Conservation (phyloP, 495 filamentous ascomycete genomes). For the Xylaria scruposa region DNA sequence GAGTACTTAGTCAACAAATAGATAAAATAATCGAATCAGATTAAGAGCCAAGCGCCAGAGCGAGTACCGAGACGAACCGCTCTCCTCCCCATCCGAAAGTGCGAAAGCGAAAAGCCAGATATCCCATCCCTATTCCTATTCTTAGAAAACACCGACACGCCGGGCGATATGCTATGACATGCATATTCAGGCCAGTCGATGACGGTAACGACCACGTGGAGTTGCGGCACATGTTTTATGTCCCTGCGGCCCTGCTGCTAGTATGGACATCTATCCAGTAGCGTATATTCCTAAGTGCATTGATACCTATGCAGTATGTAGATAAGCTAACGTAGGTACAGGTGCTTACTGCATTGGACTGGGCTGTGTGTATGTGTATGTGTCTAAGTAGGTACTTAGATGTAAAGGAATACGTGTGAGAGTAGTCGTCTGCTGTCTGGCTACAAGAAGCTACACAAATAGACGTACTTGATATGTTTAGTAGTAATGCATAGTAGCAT, state of each 20-base stretch:
- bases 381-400: not conserved
- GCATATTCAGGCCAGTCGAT: conserved; percentile 10
- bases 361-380: not conserved
- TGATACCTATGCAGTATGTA: not conserved
- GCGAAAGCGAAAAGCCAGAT: not conserved
- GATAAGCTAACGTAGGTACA: conserved; percentile 18
- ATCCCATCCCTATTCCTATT: not conserved
- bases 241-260: not conserved
- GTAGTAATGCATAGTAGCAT: not conserved
- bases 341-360: not conserved
- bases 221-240: not conserved
- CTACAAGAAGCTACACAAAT: not conserved
- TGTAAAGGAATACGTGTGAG: not conserved
- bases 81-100: not conserved
- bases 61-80: not conserved
- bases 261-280: not conserved
- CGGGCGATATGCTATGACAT: conserved; percentile 10
- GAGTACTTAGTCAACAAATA: not conserved
- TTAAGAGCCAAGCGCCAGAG: not conserved
- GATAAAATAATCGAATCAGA: too few relatives aligned
- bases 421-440: not conserved
- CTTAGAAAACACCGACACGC: conserved; percentile 4
- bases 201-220: not conserved
- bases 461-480: not conserved
- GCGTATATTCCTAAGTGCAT: not conserved